Evolutionary conservation across 768 basidiomycete genomes (phyloP).

Genomic region (Vishniacozyma victoriae): DNA sequence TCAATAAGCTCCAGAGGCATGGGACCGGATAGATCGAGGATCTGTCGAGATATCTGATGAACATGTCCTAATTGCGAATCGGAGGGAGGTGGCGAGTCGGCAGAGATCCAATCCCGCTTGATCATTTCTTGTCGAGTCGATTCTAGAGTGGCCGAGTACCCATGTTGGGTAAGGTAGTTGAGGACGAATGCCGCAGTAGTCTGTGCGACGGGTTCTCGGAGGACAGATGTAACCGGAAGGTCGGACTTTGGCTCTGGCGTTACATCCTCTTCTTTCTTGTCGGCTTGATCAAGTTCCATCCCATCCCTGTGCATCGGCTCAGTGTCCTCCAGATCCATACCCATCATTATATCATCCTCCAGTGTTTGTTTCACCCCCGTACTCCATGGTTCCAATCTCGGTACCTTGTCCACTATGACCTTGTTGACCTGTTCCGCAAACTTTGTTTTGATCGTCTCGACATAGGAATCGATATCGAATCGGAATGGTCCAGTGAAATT

Average conservation of each 20-base stretch:
- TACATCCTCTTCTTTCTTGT: constrained; percentile 1
- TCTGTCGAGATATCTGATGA: background rate
- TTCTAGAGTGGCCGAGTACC: constrained; percentile 66
- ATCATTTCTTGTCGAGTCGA: constrained; percentile 58
- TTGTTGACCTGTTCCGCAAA: constrained; percentile 3
- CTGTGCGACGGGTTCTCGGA: constrained; percentile 48
- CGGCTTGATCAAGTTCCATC: background rate
- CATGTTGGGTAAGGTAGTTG: constrained; percentile 76
- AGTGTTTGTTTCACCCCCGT: background rate
- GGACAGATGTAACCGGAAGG: background rate
- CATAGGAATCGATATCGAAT: constrained; percentile 81
- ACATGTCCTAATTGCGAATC: constrained; percentile 44
- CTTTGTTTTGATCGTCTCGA: constrained; percentile 6
- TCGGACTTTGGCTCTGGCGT: background rate
- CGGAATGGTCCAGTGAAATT: constrained; percentile 84
- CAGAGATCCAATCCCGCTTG: constrained; percentile 8
- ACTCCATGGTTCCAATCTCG: constrained; percentile 5
- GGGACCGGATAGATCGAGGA: background rate
- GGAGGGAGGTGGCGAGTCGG: constrained; percentile 33
- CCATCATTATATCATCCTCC: background rate
- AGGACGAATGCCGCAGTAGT: constrained; percentile 68
- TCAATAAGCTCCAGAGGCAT: background rate
- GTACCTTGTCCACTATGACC: background rate
- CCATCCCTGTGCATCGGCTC: background rate
- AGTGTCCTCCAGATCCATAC: background rate